Evolutionary conservation across 2,329 filamentous ascomycete species (phyloP), one percentile per base, ranked within the genome.

Genomic region (Sclerotinia nivalis): DNA sequence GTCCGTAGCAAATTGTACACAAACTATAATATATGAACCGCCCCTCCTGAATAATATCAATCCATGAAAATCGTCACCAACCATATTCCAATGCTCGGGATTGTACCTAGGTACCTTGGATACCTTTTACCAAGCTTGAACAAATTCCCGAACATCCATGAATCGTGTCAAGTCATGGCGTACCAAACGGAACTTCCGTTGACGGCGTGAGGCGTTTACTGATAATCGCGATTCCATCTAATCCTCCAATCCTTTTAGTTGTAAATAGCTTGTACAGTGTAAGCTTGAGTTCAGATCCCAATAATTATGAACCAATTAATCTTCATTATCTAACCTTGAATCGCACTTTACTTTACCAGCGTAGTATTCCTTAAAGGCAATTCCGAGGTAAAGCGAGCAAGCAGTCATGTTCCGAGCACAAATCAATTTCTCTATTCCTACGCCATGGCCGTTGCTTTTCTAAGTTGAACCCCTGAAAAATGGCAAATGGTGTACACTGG

Each of bases 71-170:
- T 64, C 45, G 45, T 52, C 60, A n/a, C 45, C 60, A 47, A 65
- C 61, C 31, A 28, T 28, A 18, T 25, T 43, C 10, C 40, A 9
- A 25, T 37, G 31, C n/a, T 52, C 9, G 52, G 8, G 31, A 64
- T 40, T 9, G 31, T 25, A 64, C n/a, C 47, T 25, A 13, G 15
- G 15, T 43, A 12, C 40, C 40, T 43, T 43, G 31, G 10, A 62
- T 4, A 9, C 28, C 4, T 62, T 25, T 64, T 37, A 50, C 45
- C 45, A 50, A 50, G 18, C 60, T 64, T 25, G 45, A 64, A 52
- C 61, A 64, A 50, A 40, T 52, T 28, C 61, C 61, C 61, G 61
- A 65, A n/a, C 5, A 65, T 52, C 34, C 47, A 40, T 65, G n/a
- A 65, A 43, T 65, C 34, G 60, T 64, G 60, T 37, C 28, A 37